Base-by-base conservation (phyloP, 2,329 filamentous ascomycete species). In the Paraphaeosphaeria sporulosa region DNA sequence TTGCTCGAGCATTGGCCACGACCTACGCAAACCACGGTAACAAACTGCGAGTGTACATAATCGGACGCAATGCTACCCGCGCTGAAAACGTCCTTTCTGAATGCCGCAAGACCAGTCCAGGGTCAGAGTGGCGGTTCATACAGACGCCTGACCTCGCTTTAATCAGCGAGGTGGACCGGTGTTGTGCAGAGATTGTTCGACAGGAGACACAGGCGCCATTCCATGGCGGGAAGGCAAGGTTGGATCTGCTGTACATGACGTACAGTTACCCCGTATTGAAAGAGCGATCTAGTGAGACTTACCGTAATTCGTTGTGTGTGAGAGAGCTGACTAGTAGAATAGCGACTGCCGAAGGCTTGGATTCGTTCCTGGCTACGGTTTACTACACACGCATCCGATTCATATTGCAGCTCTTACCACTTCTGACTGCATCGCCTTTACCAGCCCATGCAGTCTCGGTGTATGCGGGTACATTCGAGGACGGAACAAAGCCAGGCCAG, bases 71-170 rank as follows among this genome's bases (percentile, higher is more conserved):
- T 27, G 51, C 60, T 3, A 54, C 56, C 0, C 68, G 70, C 13
- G 64, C 75, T 9, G 69, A 74, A 13, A 53, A 48, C 13, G 63
- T 78, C 8, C 62, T 78, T 13, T 42, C 64, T 25, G 68, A 73
- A 17, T 73, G 74, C 50, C 64, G 61, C n/a, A 17, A 61, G 7
- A 61, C 66, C 0, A 76, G 70, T 52, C 70, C 77, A 0, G 61
- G 63, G 2, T 78, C 71, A 4, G 63, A 72, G 4, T 79, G 75
- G 67, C 65, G 58, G 10, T 79, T 79, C 54, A 51, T 80, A n/a
- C 55, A 69, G 53, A 72, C 60, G 0, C 53, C 59, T 1, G 75
- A 79, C 53, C 56, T 79, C 23, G 63, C 73, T 6, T 62, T 78
- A 5, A 61, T 79, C 12, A 65, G 57, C n/a, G 72, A 78, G 34